phyloP scores from a whole-genome alignment of 805 yeast species.

The Metschnikowia hibisci region DNA sequence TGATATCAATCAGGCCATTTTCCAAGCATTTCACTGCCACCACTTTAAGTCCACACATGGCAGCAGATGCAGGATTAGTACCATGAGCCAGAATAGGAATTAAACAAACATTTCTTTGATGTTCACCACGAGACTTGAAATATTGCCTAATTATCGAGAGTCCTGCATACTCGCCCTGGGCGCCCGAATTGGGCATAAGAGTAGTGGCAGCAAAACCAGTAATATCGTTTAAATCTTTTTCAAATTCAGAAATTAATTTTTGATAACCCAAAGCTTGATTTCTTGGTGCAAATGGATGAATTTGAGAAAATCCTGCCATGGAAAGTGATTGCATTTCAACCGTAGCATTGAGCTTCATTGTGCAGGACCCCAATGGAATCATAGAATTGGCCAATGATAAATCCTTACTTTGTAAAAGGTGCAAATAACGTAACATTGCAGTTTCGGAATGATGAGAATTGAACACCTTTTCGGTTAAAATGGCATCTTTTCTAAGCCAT shows the following conservation, averaged over 20 bases:
- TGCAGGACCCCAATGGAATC: constrained; percentile 97
- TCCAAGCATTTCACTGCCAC: constrained; percentile 83
- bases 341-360: constrained; percentile 95
- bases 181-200: constrained; percentile 95
- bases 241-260: constrained; percentile 71
- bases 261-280: constrained; percentile 87
- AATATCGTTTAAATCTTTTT: constrained; percentile 79
- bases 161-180: constrained; percentile 97
- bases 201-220: constrained; percentile 93
- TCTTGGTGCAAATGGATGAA: constrained; percentile 91
- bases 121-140: constrained; percentile 64
- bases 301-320: constrained; percentile 84
- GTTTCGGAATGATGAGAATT: constrained; percentile 90
- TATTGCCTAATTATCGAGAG: constrained; percentile 79
- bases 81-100: constrained; percentile 98
- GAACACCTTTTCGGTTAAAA: constrained; percentile 75
- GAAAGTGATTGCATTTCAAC: constrained; percentile 92
- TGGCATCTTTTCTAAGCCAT: constrained; percentile 51
- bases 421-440: constrained; percentile 86
- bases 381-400: constrained; percentile 91
- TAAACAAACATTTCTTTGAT: constrained; percentile 74
- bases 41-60: constrained; percentile 94
- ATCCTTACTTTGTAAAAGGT: constrained; percentile 78
- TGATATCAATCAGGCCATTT: constrained; percentile 83
- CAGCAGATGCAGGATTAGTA: constrained; percentile 97